Base-by-base conservation (phyloP, 805 yeast genomes). In the Yarrowia sp. region DNA sequence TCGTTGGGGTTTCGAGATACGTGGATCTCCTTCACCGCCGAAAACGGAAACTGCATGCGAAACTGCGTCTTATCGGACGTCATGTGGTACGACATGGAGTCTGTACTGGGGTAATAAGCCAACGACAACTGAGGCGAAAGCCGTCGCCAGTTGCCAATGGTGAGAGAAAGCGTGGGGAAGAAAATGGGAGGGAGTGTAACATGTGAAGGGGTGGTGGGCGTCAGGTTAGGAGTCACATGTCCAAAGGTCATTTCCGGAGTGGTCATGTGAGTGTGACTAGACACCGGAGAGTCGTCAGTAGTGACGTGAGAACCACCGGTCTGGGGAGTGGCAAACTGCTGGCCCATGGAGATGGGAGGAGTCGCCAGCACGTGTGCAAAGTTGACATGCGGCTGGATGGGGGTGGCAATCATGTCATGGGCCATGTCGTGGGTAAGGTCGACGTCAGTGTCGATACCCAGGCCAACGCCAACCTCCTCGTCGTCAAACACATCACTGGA, bases 21-120 rank as follows among this genome's bases (percentile, higher is more conserved):
- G 61, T 55, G 47, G 4, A 55, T 41, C 4, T 55, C 61, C 8
- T 55, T 17, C 7, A 55, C 32, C 0, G 38, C 28, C 22, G 61
- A 55, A 17, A 55, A 55, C 3, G 61, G 47, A 31, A 55, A 55
- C 61, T 55, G 61, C 47, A 55, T 55, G 47, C 61, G 61, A 13
- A 55, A 55, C 38, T 55, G 47, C 17, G 42, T 55, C 31, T 39
- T 38, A 0, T 55, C 47, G 13, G 47, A 28, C 13, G 61, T 55
- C 45, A 55, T 39, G 47, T 55, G 61, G 17, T 55, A 55, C 17
- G 35, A 6, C 61, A 55, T 55, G 31, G 47, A 14, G 61, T 55
- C 61, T n/a, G 61, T 55, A 8, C 11, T 8, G 15, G 61, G 61
- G 39, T 55, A 55, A 39, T 55, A 55, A 2, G 61, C 61, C 18